Base-by-base conservation (phyloP, 768 basidiomycete species). In the Strobilomyces confusus region DNA sequence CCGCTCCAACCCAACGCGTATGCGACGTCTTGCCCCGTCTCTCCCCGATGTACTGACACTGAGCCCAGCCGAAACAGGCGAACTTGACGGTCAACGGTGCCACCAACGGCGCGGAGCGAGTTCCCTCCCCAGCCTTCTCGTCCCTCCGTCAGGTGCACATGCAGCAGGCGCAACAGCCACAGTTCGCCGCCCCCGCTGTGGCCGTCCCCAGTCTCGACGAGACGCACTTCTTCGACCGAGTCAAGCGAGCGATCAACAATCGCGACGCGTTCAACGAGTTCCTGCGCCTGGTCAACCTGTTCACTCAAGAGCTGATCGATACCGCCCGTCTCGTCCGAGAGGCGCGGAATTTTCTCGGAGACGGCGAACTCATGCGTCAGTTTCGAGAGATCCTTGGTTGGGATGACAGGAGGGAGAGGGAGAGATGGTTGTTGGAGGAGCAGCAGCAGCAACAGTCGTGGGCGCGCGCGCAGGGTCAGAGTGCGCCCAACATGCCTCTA, bases 301-400 rank as follows among this genome's bases (percentile, higher is more conserved):
- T 94, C 65, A 89, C 92, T 2, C 92, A 95, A 65, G 92, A 94
- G 55, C 84, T 91, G 64, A 95, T 99, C 61, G 94, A 98, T 62
- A 82, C 85, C 2, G 81, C 84, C 23, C 83, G 87, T 15, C 80
- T 98, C 9, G 79, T 98, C 44, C 84, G 89, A 58, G 88, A 95
- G 61, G 84, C 84, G 32, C 76, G 82, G 22, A 80, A 84, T 54
- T 98, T 90, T 67, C 74, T 84, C 69, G 82, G 82, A 0, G 87
- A 92, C 7, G 80, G 81, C 13, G 92, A 94, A 42, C 73, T 97
- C 19, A 81, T 91, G 79, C 77, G 76, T 38, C 85, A 87, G 61
- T 92, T 95, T 67, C 86, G 85, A 63, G 85, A 84, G 23, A 89
- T 98, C 17, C 77, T 98, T 13, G 91, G 89, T 1, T 95, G 89